A percentile compares a stretch with the other conserved stretches of the same genome.
Evolutionary conservation across 176 grass and related monocot genomes (phyloP).

Genomic region (Oryza punctata): DNA sequence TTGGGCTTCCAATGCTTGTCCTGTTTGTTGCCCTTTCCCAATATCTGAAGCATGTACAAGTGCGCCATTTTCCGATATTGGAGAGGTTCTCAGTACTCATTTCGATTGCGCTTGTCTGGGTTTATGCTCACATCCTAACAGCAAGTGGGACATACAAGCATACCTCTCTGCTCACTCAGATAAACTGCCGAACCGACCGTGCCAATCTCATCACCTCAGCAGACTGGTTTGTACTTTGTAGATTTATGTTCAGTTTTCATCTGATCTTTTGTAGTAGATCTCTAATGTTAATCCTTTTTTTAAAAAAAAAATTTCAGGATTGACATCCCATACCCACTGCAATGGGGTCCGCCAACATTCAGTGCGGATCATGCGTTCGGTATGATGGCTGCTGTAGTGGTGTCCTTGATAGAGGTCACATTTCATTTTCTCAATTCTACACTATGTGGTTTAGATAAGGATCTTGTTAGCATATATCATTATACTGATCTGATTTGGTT

Average conservation of each 20-base stretch:
- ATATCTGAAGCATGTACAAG: constrained; percentile 41
- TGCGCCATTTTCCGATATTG: constrained; percentile 56
- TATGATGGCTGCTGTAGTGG: constrained; percentile 85
- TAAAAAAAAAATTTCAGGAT: constrained; percentile 48
- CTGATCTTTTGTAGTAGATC: not conserved
- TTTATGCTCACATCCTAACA: constrained; percentile 73
- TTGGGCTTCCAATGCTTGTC: constrained; percentile 72
- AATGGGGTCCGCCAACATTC: constrained; percentile 82
- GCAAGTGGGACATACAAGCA: constrained; percentile 68
- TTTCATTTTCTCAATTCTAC: not conserved
- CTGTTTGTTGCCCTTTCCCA: constrained; percentile 68
- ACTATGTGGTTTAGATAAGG: not conserved
- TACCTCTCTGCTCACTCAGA: constrained; percentile 52
- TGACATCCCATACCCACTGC: constrained; percentile 66
- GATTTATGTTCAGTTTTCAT: not conserved
- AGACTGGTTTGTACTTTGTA: constrained; percentile 47
- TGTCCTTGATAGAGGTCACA: constrained; percentile 74
- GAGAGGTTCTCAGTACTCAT: constrained; percentile 83
- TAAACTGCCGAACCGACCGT: constrained; percentile 72
- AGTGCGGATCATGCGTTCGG: constrained; percentile 75
- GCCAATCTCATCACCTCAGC: constrained; percentile 71
- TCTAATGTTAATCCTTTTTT: not conserved
- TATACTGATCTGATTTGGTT: constrained; percentile 18
- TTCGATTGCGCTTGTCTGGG: constrained; percentile 66
- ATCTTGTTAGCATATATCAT: not conserved